Evolutionary conservation across 108 stramenopile genomes (phyloP).

Genomic region (Skeletonema menzelii): DNA sequence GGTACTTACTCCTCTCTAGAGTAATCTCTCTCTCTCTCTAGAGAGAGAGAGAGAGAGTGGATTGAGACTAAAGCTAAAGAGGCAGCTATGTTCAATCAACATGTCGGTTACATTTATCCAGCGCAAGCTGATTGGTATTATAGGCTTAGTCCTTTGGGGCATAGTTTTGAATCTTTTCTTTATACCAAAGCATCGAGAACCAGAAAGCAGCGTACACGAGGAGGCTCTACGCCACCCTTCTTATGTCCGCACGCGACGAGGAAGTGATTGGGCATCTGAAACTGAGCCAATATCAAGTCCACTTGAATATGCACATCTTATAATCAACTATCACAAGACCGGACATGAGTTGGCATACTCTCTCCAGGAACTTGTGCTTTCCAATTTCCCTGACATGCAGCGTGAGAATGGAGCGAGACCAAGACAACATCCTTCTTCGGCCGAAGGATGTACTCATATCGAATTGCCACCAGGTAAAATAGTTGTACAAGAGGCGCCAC

Average conservation of each 20-base stretch:
- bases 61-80: no score
- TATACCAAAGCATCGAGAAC: background rate
- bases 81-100: no score
- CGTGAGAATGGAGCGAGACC: background rate
- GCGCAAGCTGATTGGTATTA: background rate
- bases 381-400: background rate
- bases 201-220: background rate
- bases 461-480: slow-evolving; percentile 7
- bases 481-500: slow-evolving; percentile 21
- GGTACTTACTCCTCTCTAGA: no score
- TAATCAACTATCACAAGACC: slow-evolving; percentile 46
- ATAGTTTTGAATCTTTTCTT: background rate
- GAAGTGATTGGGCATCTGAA: background rate
- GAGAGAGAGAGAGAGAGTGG: no score
- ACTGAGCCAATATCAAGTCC: background rate
- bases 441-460: slow-evolving; percentile 5
- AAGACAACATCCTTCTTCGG: background rate
- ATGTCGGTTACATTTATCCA: background rate
- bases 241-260: background rate
- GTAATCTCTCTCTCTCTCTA: no score
- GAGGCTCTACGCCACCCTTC: background rate
- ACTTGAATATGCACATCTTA: slow-evolving; percentile 25
- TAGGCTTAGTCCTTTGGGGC: background rate
- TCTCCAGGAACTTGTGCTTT: slow-evolving; percentile 20
- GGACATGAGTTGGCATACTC: slow-evolving; percentile 34